A percentile compares a stretch with the other conserved stretches of the same genome.
Conservation (phyloP, 2,329 filamentous ascomycete genomes). For the Fonsecaea pugnacius region DNA sequence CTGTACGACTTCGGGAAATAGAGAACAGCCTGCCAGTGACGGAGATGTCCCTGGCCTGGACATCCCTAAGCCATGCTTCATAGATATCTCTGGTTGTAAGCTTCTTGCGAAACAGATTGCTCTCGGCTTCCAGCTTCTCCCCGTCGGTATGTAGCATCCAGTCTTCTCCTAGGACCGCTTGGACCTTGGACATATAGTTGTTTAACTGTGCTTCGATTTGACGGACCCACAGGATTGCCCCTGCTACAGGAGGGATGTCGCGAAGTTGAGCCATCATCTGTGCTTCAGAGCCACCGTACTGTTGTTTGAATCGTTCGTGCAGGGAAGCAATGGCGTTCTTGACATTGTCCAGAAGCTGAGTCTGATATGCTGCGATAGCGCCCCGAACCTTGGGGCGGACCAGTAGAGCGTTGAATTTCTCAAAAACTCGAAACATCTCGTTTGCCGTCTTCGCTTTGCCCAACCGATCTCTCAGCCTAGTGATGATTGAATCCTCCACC, state of each 20-base stretch:
- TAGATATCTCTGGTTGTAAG: conserved; percentile 92
- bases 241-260: conserved; percentile 92
- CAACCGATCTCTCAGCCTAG: conserved; percentile 84
- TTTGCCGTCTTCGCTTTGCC: conserved; percentile 96
- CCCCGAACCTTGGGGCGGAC: conserved; percentile 98
- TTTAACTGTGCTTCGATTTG: conserved; percentile 97
- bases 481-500: conserved; percentile 99
- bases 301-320: conserved; percentile 97
- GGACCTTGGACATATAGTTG: conserved; percentile 98
- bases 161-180: conserved; percentile 90
- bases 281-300: conserved; percentile 97
- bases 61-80: conserved; percentile 92
- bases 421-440: conserved; percentile 99
- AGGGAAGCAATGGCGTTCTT: conserved; percentile 92
- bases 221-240: conserved; percentile 95
- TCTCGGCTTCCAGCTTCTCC: conserved; percentile 88
- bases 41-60: conserved; percentile 82
- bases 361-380: conserved; percentile 97
- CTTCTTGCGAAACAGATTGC: conserved; percentile 93
- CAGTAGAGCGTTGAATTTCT: conserved; percentile 98
- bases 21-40: conserved; percentile 92
- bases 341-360: conserved; percentile 95
- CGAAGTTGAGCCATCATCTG: conserved; percentile 98
- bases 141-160: conserved; percentile 95
- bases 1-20: conserved; percentile 84